These are phyloP conservation scores for Chrysoporthe deuterocubensis DNA, from an alignment of 2,329 filamentous ascomycete genomes.

Conservation along the genomic window DNA sequence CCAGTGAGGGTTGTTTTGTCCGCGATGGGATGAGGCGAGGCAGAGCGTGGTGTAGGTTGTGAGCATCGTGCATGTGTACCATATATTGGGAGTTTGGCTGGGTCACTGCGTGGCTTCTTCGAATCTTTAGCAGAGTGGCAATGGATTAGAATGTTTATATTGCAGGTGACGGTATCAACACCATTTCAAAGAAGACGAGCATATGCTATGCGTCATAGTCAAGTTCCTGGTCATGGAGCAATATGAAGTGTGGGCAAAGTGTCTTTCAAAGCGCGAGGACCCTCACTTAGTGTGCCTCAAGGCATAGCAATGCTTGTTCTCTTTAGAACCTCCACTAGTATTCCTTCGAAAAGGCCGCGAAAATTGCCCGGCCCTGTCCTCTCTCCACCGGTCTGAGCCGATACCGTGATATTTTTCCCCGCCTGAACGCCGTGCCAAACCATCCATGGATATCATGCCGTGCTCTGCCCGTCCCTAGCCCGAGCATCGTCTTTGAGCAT, in stretches of 20 bases:
- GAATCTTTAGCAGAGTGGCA: slow-evolving; percentile 21
- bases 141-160: slow-evolving; percentile 8
- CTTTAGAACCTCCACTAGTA: neutral
- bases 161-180: neutral
- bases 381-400: neutral
- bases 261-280: neutral
- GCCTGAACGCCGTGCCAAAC: slow-evolving; percentile 25
- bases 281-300: neutral
- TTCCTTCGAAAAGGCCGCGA: neutral
- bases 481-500: too few relatives aligned
- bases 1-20: slow-evolving; percentile 2
- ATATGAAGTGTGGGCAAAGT: neutral
- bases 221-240: neutral
- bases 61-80: slow-evolving; percentile 23
- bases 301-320: neutral
- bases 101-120: slow-evolving; percentile 18
- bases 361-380: neutral
- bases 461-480: neutral
- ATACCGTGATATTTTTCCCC: slow-evolving; percentile 21
- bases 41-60: slow-evolving; percentile 23
- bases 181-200: neutral
- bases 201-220: neutral
- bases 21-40: slow-evolving; percentile 17
- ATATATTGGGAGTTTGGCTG: slow-evolving; percentile 29
- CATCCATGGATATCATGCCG: neutral